Percentiles rank a stretch among this genome's conserved stretches.
Conservation (phyloP, 148 eudicot genomes). For the Vaccinium vitisidaea region DNA sequence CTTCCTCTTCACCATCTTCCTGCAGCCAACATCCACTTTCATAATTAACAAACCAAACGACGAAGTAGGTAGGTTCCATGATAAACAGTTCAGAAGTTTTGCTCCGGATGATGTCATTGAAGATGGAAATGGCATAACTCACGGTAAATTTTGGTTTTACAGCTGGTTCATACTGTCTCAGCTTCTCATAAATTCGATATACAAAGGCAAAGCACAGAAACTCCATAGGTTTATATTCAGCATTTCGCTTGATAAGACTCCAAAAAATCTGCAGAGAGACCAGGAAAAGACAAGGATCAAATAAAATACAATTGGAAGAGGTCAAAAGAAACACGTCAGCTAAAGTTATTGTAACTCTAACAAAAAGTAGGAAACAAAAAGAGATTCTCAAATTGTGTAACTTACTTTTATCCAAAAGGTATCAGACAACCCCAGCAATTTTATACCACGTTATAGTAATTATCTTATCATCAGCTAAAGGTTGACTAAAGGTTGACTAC, state of each 20-base stretch:
- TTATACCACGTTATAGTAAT: background rate
- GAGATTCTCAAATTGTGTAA: background rate
- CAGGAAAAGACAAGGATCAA: conserved; percentile 18
- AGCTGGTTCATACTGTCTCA: conserved; percentile 71
- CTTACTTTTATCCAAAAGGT: background rate
- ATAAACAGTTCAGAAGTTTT: background rate
- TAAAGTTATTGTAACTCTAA: background rate
- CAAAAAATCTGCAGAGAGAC: conserved; percentile 68
- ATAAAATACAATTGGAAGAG: conserved; percentile 4
- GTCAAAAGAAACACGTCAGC: background rate
- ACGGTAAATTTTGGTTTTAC: conserved; percentile 57
- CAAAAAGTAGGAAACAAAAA: conserved; percentile 3
- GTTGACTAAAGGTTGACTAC: background rate
- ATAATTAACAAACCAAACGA: conserved; percentile 14
- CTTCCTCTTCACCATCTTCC: conserved; percentile 94
- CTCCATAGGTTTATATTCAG: conserved; percentile 89
- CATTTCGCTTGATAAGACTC: conserved; percentile 61
- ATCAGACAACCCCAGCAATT: background rate
- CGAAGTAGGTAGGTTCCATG: background rate
- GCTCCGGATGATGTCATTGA: background rate
- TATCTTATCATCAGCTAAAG: background rate
- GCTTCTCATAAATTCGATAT: conserved; percentile 86
- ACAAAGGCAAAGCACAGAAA: conserved; percentile 71
- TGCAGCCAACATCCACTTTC: conserved; percentile 39
- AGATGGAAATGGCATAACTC: conserved; percentile 27